phyloP scores from a whole-genome alignment of 495 filamentous ascomycete genomes.

The Penicillium pulvis region DNA sequence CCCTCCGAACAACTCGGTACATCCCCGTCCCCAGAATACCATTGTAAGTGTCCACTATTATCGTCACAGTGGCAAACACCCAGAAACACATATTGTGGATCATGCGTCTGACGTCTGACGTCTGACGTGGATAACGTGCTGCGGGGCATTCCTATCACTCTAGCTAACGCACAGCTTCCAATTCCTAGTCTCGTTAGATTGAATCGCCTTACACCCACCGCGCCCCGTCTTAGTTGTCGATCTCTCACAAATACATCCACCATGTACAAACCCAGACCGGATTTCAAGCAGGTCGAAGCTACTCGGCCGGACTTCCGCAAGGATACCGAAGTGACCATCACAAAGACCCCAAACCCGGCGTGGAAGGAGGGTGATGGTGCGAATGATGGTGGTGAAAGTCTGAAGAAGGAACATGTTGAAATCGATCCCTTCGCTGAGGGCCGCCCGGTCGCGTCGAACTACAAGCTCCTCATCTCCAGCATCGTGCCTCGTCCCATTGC shows the following conservation, averaged over 20 bases:
- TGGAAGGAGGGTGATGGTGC: slow-evolving; percentile 82
- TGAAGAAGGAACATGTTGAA: slow-evolving; percentile 65
- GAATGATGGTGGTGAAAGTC: slow-evolving; percentile 59
- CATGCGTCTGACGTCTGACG: neutral
- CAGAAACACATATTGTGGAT: neutral
- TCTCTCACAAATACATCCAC: slow-evolving; percentile 25
- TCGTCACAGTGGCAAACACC: slow-evolving; percentile 11
- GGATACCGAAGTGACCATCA: slow-evolving; percentile 56
- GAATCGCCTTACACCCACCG: neutral
- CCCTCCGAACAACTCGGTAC: neutral
- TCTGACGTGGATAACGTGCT: slow-evolving; percentile 3
- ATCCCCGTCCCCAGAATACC: neutral
- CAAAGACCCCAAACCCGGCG: slow-evolving; percentile 69
- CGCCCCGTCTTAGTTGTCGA: slow-evolving; percentile 7
- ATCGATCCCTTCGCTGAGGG: slow-evolving; percentile 81
- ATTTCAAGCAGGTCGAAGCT: slow-evolving; percentile 78
- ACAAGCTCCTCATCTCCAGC: slow-evolving; percentile 88
- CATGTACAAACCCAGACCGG: slow-evolving; percentile 40
- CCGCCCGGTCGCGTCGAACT: slow-evolving; percentile 71
- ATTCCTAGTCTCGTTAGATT: slow-evolving; percentile 4
- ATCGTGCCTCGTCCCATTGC: slow-evolving; percentile 82
- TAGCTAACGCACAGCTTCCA: slow-evolving; percentile 8
- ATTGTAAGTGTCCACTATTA: slow-evolving; percentile 11
- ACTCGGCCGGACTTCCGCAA: slow-evolving; percentile 67
- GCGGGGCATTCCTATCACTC: slow-evolving; percentile 4